phyloP scores from a whole-genome alignment of 2,329 filamentous ascomycete genomes.

The Colletotrichum liriopes region DNA sequence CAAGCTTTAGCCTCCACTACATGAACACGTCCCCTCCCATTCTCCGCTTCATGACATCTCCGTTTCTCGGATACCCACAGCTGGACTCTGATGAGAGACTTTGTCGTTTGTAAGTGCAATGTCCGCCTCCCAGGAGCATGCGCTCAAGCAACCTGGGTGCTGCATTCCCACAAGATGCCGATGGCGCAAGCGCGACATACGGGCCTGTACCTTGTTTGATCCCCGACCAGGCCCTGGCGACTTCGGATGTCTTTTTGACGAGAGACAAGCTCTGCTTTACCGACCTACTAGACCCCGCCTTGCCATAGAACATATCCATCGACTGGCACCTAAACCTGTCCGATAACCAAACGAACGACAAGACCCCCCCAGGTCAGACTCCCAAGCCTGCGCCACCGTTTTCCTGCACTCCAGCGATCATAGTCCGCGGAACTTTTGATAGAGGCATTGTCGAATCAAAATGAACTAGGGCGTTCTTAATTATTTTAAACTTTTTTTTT shows the following conservation, averaged over 20 bases:
- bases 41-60: neutral
- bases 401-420: neutral
- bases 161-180: neutral
- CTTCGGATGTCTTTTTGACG: conserved; percentile 1
- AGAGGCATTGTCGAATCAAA: neutral
- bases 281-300: neutral
- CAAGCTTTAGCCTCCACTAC: neutral
- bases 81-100: neutral
- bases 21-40: neutral
- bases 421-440: neutral
- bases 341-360: neutral
- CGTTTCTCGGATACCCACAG: conserved; percentile 4
- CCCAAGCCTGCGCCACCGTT: no score
- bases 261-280: neutral
- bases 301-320: neutral
- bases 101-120: neutral
- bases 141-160: neutral
- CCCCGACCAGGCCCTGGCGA: neutral
- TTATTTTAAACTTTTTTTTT: neutral
- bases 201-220: neutral
- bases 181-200: neutral
- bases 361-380: neutral
- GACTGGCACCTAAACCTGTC: neutral
- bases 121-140: neutral
- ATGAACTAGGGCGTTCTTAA: neutral